These are phyloP conservation scores for Hylodesmum podocarpum DNA, from an alignment of 306 rosid genomes.

Conservation along the genomic window DNA sequence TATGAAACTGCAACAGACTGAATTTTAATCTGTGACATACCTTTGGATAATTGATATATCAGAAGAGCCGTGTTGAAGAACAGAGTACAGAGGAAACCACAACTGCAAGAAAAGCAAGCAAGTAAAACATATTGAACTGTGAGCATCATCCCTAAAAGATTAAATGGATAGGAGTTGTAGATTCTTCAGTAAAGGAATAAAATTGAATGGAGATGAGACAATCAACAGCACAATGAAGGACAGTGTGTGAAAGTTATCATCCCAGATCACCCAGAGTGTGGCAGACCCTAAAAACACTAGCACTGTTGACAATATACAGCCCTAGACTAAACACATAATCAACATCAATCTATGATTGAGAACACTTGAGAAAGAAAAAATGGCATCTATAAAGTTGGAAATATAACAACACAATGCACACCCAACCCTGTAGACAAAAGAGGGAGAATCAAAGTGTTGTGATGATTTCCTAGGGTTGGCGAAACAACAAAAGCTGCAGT, in stretches of 20 bases:
- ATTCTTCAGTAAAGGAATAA: not conserved
- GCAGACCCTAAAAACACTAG: not conserved
- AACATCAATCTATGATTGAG: not conserved
- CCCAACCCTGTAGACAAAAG: not conserved
- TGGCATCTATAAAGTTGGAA: not conserved
- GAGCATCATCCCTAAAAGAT: not conserved
- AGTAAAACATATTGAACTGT: slow-evolving; percentile 30
- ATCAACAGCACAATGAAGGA: not conserved
- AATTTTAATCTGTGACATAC: slow-evolving; percentile 37
- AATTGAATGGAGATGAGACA: not conserved
- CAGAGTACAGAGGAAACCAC: slow-evolving; percentile 85
- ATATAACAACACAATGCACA: not conserved
- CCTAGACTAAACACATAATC: not conserved
- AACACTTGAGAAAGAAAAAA: not conserved
- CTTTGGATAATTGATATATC: slow-evolving; percentile 50
- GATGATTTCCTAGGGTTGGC: not conserved
- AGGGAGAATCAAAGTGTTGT: not conserved
- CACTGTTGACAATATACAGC: not conserved
- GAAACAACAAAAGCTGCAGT: no score
- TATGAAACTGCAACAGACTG: not conserved
- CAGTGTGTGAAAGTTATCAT: not conserved
- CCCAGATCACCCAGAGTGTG: not conserved
- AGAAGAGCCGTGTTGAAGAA: slow-evolving; percentile 45
- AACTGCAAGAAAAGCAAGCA: slow-evolving; percentile 55
- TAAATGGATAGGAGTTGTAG: not conserved